These are phyloP conservation scores for Phytophthora colocasiae DNA, from an alignment of 352 stramenopile species.

Conservation along the genomic window DNA sequence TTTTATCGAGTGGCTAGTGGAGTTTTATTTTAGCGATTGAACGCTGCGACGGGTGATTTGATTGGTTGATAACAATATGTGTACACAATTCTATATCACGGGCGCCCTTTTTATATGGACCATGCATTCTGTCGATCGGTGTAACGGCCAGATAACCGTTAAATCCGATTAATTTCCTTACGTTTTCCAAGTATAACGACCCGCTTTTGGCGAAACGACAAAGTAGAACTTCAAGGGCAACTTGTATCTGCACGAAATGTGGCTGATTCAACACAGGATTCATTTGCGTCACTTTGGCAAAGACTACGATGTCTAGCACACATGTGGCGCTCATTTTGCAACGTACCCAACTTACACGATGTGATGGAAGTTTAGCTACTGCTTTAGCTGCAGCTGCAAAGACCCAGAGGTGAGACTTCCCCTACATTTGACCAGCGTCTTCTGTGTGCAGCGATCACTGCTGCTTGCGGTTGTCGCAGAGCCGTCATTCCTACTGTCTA, in stretches of 20 bases:
- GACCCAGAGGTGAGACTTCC: no score
- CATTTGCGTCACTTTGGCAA: constrained; percentile 5
- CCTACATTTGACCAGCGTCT: constrained; percentile 4
- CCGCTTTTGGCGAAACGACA: constrained; percentile 1
- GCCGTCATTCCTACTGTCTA: constrained; percentile 22
- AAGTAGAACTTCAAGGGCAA: constrained; percentile 18
- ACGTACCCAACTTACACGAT: constrained; percentile 7
- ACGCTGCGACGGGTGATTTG: no score
- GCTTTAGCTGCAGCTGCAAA: background rate
- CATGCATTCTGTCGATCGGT: no score
- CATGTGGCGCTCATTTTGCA: background rate
- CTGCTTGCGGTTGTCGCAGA: constrained; percentile 20
- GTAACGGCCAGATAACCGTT: constrained; percentile 1
- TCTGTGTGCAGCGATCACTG: constrained; percentile 3
- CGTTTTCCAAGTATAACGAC: constrained; percentile 8
- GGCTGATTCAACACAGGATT: constrained; percentile 21
- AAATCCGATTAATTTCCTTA: constrained; percentile 1
- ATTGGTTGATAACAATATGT: no score
- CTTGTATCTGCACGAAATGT: background rate
- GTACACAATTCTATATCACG: no score
- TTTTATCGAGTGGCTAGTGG: no score
- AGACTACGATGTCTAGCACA: constrained; percentile 1
- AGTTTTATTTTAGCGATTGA: no score
- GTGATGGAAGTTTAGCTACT: constrained; percentile 1
- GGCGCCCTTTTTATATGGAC: no score